Evolutionary conservation across 768 basidiomycete species (phyloP), one percentile per base, ranked within the genome.

Genomic region (Leucogyrophana mollusca): DNA sequence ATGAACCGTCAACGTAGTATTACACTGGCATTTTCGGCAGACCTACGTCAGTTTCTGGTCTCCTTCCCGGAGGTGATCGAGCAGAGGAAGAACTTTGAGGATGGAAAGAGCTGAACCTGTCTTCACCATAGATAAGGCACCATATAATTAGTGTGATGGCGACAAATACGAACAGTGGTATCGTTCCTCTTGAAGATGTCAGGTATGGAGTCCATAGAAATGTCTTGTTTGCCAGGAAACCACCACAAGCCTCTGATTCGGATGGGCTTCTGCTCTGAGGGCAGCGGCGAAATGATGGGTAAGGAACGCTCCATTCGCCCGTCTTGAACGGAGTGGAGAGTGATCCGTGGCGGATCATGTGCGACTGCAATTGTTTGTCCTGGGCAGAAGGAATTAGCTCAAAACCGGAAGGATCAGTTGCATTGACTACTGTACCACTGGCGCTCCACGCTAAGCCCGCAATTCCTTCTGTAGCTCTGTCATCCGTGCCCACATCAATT

Each of bases 391-490:
- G 16, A 42, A 25, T 57, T 49, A 53, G 45, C 22, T 10, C 32
- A 33, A 34, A 48, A 20, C 35, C 46, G 30, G 11, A 9, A 22
- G 21, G 25, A 14, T 42, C n/a, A 23, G 35, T 45, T 18, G 14
- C 23, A 45, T 18, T 9, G 47, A 38, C 23, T 51, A 34, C 40
- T 65, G 46, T 68, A 89, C 90, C 87, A 63, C 86, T 87, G 3
- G 90, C 90, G 64, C 88, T 90, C 90, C 90, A 93, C 10, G 79
- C 78, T 24, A 92, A 57, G 37, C 71, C 81, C 34, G 77, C 71
- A 22, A 87, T 75, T 44, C 77, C 73, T 37, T 77, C 73, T 34
- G 68, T 70, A 22, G 62, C 64, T 42, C 66, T 59, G 50, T 77
- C 72, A 34, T 71, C 68, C 27, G 60, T 53, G 23, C 77, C 79